Percentiles rank a stretch among this genome's conserved stretches.
These are phyloP conservation scores for Friedmanniomyces simplex DNA, from an alignment of 495 filamentous ascomycete genomes.

Conservation along the genomic window DNA sequence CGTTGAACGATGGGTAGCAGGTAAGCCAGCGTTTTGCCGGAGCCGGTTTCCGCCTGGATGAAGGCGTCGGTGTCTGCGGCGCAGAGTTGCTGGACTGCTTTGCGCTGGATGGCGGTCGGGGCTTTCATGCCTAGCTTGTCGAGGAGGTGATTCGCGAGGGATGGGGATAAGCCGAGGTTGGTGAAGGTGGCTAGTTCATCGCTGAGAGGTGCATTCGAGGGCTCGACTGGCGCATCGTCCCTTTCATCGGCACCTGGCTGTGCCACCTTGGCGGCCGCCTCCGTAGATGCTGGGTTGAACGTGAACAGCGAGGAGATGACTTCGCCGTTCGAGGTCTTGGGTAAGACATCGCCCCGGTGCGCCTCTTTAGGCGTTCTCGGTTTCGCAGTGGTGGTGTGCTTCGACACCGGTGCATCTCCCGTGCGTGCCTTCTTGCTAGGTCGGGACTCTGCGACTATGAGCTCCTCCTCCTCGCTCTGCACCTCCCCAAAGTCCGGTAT, in stretches of 20 bases:
- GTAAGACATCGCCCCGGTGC: not conserved
- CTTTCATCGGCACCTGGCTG: constrained; percentile 13
- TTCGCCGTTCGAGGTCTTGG: constrained; percentile 30
- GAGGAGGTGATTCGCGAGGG: constrained; percentile 69
- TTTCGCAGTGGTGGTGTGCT: constrained; percentile 7
- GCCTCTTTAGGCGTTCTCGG: constrained; percentile 12
- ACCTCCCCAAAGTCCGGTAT: constrained; percentile 15
- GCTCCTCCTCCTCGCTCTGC: constrained; percentile 16
- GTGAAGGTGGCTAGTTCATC: constrained; percentile 76
- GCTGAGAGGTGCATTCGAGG: constrained; percentile 93
- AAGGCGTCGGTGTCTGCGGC: constrained; percentile 85
- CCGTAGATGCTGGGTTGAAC: constrained; percentile 63
- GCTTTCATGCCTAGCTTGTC: constrained; percentile 80
- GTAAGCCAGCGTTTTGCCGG: constrained; percentile 93
- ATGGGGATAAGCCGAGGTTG: constrained; percentile 64
- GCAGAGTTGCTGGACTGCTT: constrained; percentile 65
- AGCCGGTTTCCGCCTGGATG: constrained; percentile 93
- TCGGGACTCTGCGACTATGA: constrained; percentile 1
- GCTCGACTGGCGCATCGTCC: constrained; percentile 47
- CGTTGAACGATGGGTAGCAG: constrained; percentile 81
- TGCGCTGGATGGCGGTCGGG: constrained; percentile 89
- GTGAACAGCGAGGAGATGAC: constrained; percentile 87
- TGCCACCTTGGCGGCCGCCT: constrained; percentile 32
- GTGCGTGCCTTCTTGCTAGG: constrained; percentile 17
- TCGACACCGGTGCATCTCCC: constrained; percentile 9